A percentile compares a stretch with the other conserved stretches of the same genome.
Evolutionary conservation across 2,329 filamentous ascomycete genomes (phyloP).

Genomic region (Plenodomus tracheiphilus): DNA sequence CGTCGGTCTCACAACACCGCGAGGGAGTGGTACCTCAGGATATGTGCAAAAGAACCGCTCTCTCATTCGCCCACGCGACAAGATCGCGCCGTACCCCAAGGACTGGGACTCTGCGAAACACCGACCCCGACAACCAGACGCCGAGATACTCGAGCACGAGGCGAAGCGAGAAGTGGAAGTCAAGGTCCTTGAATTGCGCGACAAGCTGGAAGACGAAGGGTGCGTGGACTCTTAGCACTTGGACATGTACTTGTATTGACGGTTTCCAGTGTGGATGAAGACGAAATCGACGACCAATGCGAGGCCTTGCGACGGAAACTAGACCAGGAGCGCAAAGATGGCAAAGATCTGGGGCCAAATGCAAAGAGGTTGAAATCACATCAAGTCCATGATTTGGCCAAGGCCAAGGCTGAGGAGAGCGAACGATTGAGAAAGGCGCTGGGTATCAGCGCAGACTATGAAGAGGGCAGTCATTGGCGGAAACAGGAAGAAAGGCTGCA

Average conservation of each 20-base stretch:
- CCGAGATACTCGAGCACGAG: slow-evolving; percentile 92
- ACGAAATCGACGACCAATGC: slow-evolving; percentile 83
- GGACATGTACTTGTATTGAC: slow-evolving; percentile 10
- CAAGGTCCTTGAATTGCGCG: slow-evolving; percentile 86
- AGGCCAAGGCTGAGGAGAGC: slow-evolving; percentile 95
- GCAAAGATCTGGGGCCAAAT: slow-evolving; percentile 40
- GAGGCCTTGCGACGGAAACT: slow-evolving; percentile 68
- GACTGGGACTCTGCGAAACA: slow-evolving; percentile 72
- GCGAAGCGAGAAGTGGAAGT: slow-evolving; percentile 89
- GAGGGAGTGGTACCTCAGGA: slow-evolving; percentile 93
- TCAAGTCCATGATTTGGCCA: slow-evolving; percentile 93
- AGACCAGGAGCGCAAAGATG: slow-evolving; percentile 48
- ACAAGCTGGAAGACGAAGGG: slow-evolving; percentile 90
- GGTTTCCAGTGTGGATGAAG: slow-evolving; percentile 70
- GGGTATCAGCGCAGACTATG: slow-evolving; percentile 82
- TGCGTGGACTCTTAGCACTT: slow-evolving; percentile 44
- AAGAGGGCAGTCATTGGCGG: slow-evolving; percentile 85
- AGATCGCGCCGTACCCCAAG: slow-evolving; percentile 74
- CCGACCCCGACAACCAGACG: slow-evolving; percentile 80
- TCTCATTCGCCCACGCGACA: slow-evolving; percentile 81
- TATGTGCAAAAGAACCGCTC: slow-evolving; percentile 97
- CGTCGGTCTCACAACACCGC: slow-evolving; percentile 91
- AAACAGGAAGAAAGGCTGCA: slow-evolving; percentile 73
- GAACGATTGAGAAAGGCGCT: slow-evolving; percentile 84
- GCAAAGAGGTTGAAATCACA: slow-evolving; percentile 76